Conservation (phyloP, 2,329 filamentous ascomycete species). For the Zymoseptoria tritici region DNA sequence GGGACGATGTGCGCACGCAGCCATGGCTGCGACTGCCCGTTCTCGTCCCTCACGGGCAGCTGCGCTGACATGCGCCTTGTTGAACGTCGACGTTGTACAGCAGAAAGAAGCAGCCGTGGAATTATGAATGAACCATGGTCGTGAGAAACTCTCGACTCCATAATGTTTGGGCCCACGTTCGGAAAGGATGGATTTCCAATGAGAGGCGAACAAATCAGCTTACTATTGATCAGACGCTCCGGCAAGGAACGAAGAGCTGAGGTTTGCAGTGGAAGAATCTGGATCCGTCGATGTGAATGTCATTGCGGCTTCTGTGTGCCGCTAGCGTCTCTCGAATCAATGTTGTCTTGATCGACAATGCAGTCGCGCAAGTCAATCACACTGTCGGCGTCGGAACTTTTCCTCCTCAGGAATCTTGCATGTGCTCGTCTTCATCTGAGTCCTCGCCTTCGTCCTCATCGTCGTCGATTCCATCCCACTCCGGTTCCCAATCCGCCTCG, state of each 20-base stretch:
- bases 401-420: conserved; percentile 20
- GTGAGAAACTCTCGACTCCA: conserved; percentile 15
- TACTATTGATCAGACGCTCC: neutral
- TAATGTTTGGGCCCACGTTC: neutral
- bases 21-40: conserved; percentile 11
- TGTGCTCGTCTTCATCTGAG: conserved; percentile 23
- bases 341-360: neutral
- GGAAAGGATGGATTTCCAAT: neutral
- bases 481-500: conserved; percentile 32
- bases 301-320: neutral
- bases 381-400: neutral
- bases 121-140: neutral
- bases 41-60: conserved; percentile 14
- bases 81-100: conserved; percentile 16
- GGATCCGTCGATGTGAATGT: neutral
- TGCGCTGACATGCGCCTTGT: conserved; percentile 25
- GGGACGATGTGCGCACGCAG: conserved; percentile 9
- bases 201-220: neutral
- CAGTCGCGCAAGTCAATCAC: neutral
- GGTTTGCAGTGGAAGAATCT: neutral
- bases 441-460: conserved; percentile 31
- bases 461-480: conserved; percentile 30
- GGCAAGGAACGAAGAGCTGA: neutral
- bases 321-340: neutral
- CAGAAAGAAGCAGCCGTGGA: conserved; percentile 8